These are phyloP conservation scores for Thecaphora thlaspeos DNA, from an alignment of 1,284 basidiomycete species.

Conservation along the genomic window DNA sequence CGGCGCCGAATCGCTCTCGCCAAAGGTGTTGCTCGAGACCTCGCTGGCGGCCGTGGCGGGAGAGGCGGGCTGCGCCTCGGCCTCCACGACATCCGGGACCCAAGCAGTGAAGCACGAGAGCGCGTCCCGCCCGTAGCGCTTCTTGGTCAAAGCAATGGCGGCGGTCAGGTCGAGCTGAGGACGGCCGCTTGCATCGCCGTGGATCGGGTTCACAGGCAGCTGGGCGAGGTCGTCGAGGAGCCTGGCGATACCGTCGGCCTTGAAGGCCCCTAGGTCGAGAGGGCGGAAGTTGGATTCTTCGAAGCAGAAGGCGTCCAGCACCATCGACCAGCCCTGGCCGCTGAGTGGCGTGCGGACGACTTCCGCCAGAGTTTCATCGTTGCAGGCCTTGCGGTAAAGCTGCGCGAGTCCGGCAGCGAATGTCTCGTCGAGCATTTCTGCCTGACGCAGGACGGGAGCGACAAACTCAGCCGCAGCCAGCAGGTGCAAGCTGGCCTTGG, in stretches of 20 bases:
- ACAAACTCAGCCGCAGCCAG: slow-evolving; percentile 26
- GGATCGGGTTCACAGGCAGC: slow-evolving; percentile 4
- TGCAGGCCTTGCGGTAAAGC: slow-evolving; percentile 24
- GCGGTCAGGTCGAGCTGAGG: slow-evolving; percentile 7
- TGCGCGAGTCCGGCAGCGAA: slow-evolving; percentile 17
- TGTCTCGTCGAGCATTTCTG: slow-evolving; percentile 24
- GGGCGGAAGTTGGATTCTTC: slow-evolving; percentile 27
- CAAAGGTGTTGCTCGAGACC: background rate
- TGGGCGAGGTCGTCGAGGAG: slow-evolving; percentile 20
- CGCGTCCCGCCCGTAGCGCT: slow-evolving; percentile 25
- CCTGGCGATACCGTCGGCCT: slow-evolving; percentile 22
- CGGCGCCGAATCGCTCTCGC: slow-evolving; percentile 11
- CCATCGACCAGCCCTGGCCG: slow-evolving; percentile 16
- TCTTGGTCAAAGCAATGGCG: slow-evolving; percentile 9
- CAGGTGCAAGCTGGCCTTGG: slow-evolving; percentile 11
- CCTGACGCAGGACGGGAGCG: slow-evolving; percentile 18
- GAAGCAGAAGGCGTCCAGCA: slow-evolving; percentile 35
- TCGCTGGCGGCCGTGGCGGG: background rate
- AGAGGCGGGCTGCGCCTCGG: background rate
- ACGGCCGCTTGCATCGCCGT: slow-evolving; percentile 2
- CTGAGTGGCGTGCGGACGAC: slow-evolving; percentile 17
- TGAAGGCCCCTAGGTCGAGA: slow-evolving; percentile 27
- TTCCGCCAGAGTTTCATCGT: background rate
- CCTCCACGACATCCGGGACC: slow-evolving; percentile 8
- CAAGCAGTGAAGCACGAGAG: slow-evolving; percentile 18